phyloP scores from a whole-genome alignment of 2,329 filamentous ascomycete genomes.

The Trichoderma asperellum region DNA sequence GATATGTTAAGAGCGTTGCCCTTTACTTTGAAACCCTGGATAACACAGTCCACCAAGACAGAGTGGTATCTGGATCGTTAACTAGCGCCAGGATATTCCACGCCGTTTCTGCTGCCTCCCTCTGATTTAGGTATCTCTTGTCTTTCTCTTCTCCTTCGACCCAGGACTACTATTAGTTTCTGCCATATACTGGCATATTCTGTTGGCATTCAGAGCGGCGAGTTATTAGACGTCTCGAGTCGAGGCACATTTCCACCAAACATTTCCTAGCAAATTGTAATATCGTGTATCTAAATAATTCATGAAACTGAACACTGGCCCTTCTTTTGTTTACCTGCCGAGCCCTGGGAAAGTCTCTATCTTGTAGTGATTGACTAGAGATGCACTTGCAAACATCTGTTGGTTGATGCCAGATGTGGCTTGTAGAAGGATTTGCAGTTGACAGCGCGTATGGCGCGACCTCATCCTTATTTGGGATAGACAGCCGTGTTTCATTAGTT shows the following conservation, averaged over 20 bases:
- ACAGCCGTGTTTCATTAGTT: neutral
- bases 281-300: neutral
- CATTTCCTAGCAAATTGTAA: no score
- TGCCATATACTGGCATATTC: neutral
- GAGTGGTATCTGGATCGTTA: neutral
- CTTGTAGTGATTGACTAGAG: neutral
- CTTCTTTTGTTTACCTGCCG: neutral
- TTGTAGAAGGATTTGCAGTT: neutral
- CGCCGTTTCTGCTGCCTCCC: neutral
- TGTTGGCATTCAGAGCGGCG: no score
- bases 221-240: no score
- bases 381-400: neutral
- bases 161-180: neutral
- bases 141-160: no score
- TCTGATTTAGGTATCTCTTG: no score
- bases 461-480: neutral
- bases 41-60: neutral
- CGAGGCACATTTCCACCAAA: no score
- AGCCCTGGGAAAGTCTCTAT: neutral
- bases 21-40: neutral
- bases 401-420: neutral
- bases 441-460: neutral
- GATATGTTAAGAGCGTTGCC: neutral
- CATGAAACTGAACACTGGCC: neutral
- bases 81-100: neutral